Base-by-base conservation (phyloP, 768 basidiomycete species). In the Suillus ampliporus region DNA sequence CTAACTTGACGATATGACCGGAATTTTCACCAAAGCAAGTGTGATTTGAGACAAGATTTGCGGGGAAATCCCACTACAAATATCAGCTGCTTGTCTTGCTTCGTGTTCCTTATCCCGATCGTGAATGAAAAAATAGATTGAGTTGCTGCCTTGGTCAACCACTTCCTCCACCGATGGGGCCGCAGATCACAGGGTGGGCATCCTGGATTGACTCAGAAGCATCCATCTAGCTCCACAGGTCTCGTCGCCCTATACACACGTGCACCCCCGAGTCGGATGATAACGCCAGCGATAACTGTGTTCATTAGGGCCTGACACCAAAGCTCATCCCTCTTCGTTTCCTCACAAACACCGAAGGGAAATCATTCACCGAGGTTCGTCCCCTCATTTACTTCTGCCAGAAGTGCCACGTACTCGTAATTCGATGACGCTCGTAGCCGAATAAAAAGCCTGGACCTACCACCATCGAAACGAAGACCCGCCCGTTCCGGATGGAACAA, bases 301-400 rank as follows among this genome's bases (percentile, higher is more conserved):
- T 56, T 40, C 9, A 38, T 40, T 28, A 56, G 54, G 50, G n/a
- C 11, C 50, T 28, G 50, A 35, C 38, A 41, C 26, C 23, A 56
- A 26, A 38, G 54, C 23, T 41, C 38, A 23, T 23, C 54, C 54
- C 38, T 40, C 54, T 56, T 56, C 54, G 38, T 56, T 26, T 56
- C 54, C 54, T 40, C 54, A 40, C 28, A 56, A 56, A 56, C 54
- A 56, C 54, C 54, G 54, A 56, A 56, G 11, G 38, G 54, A 56
- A 56, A 40, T 28, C 17, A 21, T 54, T 38, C 37, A 23, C 15
- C 35, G 37, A 28, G 38, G 54, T 56, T 26, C 23, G 13, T 56
- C 37, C 38, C 54, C 54, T 40, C 54, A 40, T 56, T 56, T 40
- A 1, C 38, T 26, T 38, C 40, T 28, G 23, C 54, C 11, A 40